Conservation (phyloP, 345 rosid species). For the Chamaenerion angustifolium region DNA sequence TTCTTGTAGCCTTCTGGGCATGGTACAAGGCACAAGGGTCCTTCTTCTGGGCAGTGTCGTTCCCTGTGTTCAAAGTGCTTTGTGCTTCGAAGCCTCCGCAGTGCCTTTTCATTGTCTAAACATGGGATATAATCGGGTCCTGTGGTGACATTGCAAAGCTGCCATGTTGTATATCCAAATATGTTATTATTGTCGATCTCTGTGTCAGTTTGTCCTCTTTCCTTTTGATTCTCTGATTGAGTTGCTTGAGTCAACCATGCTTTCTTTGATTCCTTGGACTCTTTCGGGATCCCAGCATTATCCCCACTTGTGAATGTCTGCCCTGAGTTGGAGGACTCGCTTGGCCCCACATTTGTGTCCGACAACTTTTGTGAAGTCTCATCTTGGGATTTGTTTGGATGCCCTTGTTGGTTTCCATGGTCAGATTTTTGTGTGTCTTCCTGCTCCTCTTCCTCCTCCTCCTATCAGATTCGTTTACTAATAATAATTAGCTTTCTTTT, state of each 20-base stretch:
- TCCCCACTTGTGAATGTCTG: conserved; percentile 14
- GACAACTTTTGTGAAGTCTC: background rate
- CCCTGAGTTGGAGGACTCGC: background rate
- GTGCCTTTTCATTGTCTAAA: conserved; percentile 70
- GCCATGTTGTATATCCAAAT: conserved; percentile 40
- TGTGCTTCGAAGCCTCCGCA: conserved; percentile 34
- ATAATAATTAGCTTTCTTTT: background rate
- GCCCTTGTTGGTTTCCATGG: background rate
- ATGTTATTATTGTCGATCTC: conserved; percentile 13
- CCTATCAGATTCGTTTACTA: no score
- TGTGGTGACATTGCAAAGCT: conserved; percentile 60
- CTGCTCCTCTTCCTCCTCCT: background rate
- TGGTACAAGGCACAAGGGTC: conserved; percentile 61
- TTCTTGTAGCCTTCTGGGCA: conserved; percentile 58
- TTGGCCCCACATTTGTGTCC: background rate
- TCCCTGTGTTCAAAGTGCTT: conserved; percentile 77
- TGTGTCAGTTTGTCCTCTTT: conserved; percentile 36
- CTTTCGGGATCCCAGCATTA: conserved; percentile 57
- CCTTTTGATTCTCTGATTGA: conserved; percentile 64
- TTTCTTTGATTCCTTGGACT: conserved; percentile 60
- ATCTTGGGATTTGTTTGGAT: background rate
- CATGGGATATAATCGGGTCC: conserved; percentile 91
- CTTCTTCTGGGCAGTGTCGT: conserved; percentile 84
- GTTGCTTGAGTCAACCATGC: conserved; percentile 61
- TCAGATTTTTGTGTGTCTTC: background rate